Evolutionary conservation across 192 early-diverging fungal species (phyloP), one percentile per base, ranked within the genome.

Genomic region (Linnemannia exigua): DNA sequence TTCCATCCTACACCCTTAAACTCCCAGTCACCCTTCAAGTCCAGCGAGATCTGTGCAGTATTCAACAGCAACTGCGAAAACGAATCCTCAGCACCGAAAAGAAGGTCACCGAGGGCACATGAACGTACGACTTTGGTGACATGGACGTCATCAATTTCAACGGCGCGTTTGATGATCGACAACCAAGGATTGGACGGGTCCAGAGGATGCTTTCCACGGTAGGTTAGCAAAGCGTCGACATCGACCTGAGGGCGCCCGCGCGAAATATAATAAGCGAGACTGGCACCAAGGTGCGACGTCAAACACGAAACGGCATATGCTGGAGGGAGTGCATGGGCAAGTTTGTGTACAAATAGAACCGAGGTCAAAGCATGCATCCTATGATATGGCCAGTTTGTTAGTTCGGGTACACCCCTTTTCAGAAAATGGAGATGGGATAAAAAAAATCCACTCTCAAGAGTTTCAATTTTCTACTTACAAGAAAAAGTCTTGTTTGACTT

Each of bases 291-390:
- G 47, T 93, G 89, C 0, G 88, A 88, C 33, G 75, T 89, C n/a
- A 94, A 71, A 47, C 92, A 73, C 5, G 72, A 69, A 5, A 80
- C 85, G 63, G 87, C 78, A 28, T 93, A 87, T 14, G 84, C 77
- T 44, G 89, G 78, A 0, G 89, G 33, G 37, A 94, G 41, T 12
- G 46, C 38, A 52, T 84, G 81, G 19, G 89, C 68, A 17, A 86
- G 52, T 19, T 89, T 87, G 48, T 91, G 91, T 19, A 92, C 33
- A 63, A 92, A 92, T 47, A 90, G 86, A 14, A 84, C 72, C n/a
- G 91, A 90, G 1, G 93, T 93, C 70, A 93, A 63, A 48, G 85
- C 81, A 78, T 94, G 93, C 83, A 89, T 88, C 41, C 82, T 84
- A 67, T 4, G 54, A 52, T 69, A 69, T 17, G 54, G 4, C n/a